Evolutionary conservation across 768 basidiomycete species (phyloP), one percentile per base, ranked within the genome.

Genomic region (Suillus variegatus): DNA sequence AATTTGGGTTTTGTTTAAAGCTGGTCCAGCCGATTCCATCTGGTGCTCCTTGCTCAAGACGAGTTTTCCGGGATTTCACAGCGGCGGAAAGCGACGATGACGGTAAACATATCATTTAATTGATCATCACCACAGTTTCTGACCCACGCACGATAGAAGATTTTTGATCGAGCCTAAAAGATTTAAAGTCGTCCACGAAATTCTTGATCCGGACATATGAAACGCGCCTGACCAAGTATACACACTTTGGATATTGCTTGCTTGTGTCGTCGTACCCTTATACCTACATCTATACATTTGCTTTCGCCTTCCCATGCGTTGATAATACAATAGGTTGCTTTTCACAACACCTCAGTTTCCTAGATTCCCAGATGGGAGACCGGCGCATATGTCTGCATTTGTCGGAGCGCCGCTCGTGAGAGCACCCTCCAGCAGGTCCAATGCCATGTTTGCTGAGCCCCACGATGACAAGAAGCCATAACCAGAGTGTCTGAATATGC

Each of bases 401-500:
- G 47, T 8, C 25, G 64, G 61, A 57, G 62, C 60, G 8, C 22
- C 58, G 25, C 65, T 65, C 9, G 56, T 47, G 62, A 86, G 67
- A 12, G 79, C 81, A 20, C 73, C 73, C 62, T 86, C 81, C 64
- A 89, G 72, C 6, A 89, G 69, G 32, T 75, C 73, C 18, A 87
- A 66, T 0, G 82, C 86, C 13, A 81, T 76, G 4, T 76, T 77
- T 9, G 89, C 89, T 3, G 83, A 86, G 1, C 87, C 88, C 88
- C 88, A 90, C 0, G 87, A 88, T 3, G 85, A 81, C 65, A 87
- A 85, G 67, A 83, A 91, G 1, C 88, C 89, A 66, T 81, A 84
- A 10, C 90, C 88, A 8, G 82, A 82, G 71, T 91, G 89, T 52
- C 88, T 88, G 56, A 16, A 61, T 38, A 36, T 47, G 8, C 25